Conservation (phyloP, 768 basidiomycete species). For the Cystobasidium ongulense region DNA sequence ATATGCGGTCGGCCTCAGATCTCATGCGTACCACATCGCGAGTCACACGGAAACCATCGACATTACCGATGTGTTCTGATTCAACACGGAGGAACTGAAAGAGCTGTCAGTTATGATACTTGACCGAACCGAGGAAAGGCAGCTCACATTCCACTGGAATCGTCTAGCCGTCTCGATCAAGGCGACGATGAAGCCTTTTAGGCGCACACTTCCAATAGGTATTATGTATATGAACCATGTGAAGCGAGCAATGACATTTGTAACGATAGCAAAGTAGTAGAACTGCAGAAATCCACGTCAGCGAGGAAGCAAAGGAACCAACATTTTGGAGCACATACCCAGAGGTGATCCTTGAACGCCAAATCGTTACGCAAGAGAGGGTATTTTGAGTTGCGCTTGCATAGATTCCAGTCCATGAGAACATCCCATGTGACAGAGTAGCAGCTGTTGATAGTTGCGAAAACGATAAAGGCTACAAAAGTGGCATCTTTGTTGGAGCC, state of each 20-base stretch:
- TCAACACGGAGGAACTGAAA: constrained; percentile 35
- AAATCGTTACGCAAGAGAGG: constrained; percentile 65
- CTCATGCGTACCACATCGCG: constrained; percentile 16
- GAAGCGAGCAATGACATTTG: constrained; percentile 69
- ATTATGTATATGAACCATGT: constrained; percentile 74
- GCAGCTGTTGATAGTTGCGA: constrained; percentile 56
- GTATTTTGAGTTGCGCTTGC: constrained; percentile 53
- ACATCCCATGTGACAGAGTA: constrained; percentile 79
- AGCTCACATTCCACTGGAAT: constrained; percentile 87
- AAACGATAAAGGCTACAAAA: constrained; percentile 64
- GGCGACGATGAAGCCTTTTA: constrained; percentile 62
- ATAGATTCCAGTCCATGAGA: constrained; percentile 83
- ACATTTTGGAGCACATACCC: constrained; percentile 50
- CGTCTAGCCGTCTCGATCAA: constrained; percentile 69
- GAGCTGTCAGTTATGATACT: not conserved
- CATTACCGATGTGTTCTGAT: constrained; percentile 40
- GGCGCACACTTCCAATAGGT: constrained; percentile 45
- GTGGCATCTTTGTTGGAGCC: constrained; percentile 42
- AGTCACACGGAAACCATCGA: constrained; percentile 33
- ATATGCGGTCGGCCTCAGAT: not conserved
- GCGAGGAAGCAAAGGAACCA: constrained; percentile 36
- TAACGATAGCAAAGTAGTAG: constrained; percentile 72
- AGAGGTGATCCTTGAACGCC: constrained; percentile 59
- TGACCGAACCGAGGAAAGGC: constrained; percentile 7
- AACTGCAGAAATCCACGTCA: constrained; percentile 47